Evolutionary conservation across 495 filamentous ascomycete species (phyloP), one percentile per base, ranked within the genome.

Genomic region (Penicillium desertorum): DNA sequence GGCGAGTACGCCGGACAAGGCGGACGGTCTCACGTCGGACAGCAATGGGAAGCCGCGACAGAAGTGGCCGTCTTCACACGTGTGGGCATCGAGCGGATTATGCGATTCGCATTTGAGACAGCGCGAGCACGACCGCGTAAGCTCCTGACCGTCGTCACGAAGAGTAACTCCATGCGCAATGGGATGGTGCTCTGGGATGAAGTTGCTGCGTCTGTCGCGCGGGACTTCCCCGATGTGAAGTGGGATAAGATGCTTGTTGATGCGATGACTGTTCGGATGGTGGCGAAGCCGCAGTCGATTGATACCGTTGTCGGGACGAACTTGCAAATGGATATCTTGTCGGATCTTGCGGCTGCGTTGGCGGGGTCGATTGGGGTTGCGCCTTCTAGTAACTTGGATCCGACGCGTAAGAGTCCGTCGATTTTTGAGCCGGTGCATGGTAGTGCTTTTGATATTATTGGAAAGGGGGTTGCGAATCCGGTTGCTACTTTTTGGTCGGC

Each of bases 381-480:
- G 8, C 81, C 83, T 7, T 79, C 77, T 1, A 78, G 74, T 41
- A 86, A 86, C 57, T 67, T 86, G 11, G 83, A 85, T 60, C 82
- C 83, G 2, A 85, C 79, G 16, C 64, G 83, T 19, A 61, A 75
- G 60, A 77, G 78, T 53, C 83, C 83, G 1, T 80, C 75, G 34
- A 76, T 86, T 67, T 86, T 86, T 57, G 83, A 86, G 68, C 81
- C 82, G 9, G 83, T 85, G 17, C 83, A 85, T 61, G 83, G 83
- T 0, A 78, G 74, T 30, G 82, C 83, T 3, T 85, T 84, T 25
- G 86, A 88, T 65, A 87, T 89, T 34, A 83, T 82, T 4, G 86
- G 86, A 0, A 85, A 86, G 63, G 85, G 84, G 0, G 42, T 72
- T 44, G 86, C 86, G 25, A 89, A 89, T 61, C 85, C 86, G 0